Base-by-base conservation (phyloP, 129 eudicot genomes). In the Artemisia argyi region DNA sequence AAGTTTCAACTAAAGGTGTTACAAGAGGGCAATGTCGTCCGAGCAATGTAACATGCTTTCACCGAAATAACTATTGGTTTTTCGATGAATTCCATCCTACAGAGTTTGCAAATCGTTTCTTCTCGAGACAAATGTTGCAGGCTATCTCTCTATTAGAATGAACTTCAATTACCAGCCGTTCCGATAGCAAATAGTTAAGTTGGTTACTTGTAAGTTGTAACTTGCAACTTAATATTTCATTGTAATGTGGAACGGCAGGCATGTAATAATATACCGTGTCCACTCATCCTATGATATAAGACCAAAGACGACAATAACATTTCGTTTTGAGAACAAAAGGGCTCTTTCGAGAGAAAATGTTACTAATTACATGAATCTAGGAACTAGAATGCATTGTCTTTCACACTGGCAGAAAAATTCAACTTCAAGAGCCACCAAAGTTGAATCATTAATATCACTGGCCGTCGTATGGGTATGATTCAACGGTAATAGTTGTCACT, bases 81-180 rank as follows among this genome's bases (percentile, higher is more conserved):
- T 84, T 54, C 11, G 88, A 84, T 14, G 80, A 63, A 52, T 73
- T 80, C 30, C 88, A 84, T 46, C 78, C 88, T 11, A 69, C 83
- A 1, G 81, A 80, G 62, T 61, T 22, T 51, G 72, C 73, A 9
- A 58, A 49, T 66, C 5, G 2, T 9, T 13, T 49, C 3, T 7
- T 15, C 11, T 76, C 71, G 0, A 44, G 17, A 59, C 54, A 64
- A 24, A 62, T 76, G 9, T 64, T 68, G 75, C 28, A 26, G 10
- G 47, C 73, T 4, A 68, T 68, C 46, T 68, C 73, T 11, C 47
- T 51, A 16, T 68, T 68, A 51, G 2, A 26, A 13, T 52, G 48
- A 68, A 7, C 61, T 68, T 51, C 28, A 48, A 52, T 9, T 54
- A 11, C 17, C 30, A 46, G 6, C 2, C 22, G 15, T 7, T 26